Base-by-base conservation (phyloP, 768 basidiomycete species). In the Austroboletus eburneus region DNA sequence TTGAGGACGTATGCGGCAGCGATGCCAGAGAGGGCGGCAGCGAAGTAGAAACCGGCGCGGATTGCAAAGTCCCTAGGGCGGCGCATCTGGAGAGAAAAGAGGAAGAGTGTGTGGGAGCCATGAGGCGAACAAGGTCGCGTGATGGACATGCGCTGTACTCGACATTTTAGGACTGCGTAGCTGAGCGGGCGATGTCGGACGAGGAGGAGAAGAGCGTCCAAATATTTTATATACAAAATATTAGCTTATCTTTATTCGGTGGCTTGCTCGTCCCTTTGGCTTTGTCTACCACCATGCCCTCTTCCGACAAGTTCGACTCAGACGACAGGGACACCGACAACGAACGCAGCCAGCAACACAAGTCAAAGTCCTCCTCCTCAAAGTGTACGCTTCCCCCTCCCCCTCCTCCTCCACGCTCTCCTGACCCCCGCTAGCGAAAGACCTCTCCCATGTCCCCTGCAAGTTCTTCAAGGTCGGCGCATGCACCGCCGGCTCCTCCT, bases 401-500 rank as follows among this genome's bases (percentile, higher is more conserved):
- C 29, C 14, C n/a, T 29, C 1, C 24, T 30, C 0, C 27, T 37
- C 40, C 47, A 49, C 1, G 46, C 49, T 25, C 7, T 5, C n/a
- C 10, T 35, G 34, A 5, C 16, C 0, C 6, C 40, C 10, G 18
- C n/a, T 63, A 85, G 85, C 83, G 41, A 91, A 91, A 66, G 90
- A 92, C 64, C 78, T 97, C 45, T 90, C 89, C 3, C 93, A 96
- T 75, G 95, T 98, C 13, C 94, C 94, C 2, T 98, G 95, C 74
- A 90, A 95, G 71, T 97, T 97, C 79, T 96, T 83, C 81, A 90
- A 87, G 62, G 87, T 90, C 53, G 91, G 93, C 27, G 85, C 83
- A 12, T 98, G 94, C 68, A 95, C 93, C 4, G 94, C 94, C 9
- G 94, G 94, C 27, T 72, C 89, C 3, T 86, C 88, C 3, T 98